Percentiles rank a stretch among this genome's conserved stretches.
Conservation (phyloP, 345 rosid species). For the Hibiscus tridactylites region DNA sequence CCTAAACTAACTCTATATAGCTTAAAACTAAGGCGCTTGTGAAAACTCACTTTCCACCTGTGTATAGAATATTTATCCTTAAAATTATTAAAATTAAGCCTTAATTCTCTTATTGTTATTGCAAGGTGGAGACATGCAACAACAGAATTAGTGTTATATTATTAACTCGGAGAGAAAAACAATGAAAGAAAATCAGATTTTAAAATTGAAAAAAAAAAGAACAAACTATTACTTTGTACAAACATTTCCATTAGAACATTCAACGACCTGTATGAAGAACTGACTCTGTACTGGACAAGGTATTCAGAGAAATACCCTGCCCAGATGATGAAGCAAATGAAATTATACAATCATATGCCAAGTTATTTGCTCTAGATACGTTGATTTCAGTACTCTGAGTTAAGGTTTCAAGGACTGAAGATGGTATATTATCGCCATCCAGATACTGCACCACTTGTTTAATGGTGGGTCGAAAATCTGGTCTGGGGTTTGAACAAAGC, state of each 20-base stretch:
- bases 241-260: neutral
- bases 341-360: neutral
- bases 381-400: neutral
- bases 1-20: too few relatives aligned
- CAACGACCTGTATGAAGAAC: conserved; percentile 17
- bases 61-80: too few relatives aligned
- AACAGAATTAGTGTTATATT: too few relatives aligned
- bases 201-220: neutral
- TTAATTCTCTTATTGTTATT: too few relatives aligned
- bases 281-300: conserved; percentile 14
- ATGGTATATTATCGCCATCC: conserved; percentile 3
- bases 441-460: conserved; percentile 23
- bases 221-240: neutral
- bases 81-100: too few relatives aligned
- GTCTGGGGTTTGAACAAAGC: conserved; percentile 21
- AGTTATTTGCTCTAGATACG: neutral
- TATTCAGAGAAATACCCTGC: neutral
- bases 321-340: neutral
- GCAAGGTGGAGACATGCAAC: too few relatives aligned
- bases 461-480: conserved; percentile 25
- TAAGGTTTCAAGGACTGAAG: neutral
- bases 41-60: too few relatives aligned
- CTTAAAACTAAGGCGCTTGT: too few relatives aligned
- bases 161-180: too few relatives aligned
- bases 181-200: too few relatives aligned